Percentiles rank a stretch among this genome's conserved stretches.
phyloP scores from a whole-genome alignment of 768 basidiomycete species.

The Phallus indusiatus region DNA sequence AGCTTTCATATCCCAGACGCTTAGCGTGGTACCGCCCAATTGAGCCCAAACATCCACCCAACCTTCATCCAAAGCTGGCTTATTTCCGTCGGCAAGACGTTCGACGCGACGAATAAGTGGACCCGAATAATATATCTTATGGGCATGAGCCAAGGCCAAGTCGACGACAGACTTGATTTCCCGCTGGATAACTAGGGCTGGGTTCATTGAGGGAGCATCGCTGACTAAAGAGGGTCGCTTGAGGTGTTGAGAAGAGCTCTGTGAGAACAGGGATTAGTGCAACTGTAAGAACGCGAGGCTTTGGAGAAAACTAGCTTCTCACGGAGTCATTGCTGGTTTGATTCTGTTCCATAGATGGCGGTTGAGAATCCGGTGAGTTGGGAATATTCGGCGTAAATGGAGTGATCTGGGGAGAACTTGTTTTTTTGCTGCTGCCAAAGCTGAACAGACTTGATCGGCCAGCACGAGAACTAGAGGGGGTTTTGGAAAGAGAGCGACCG shows the following conservation, averaged over 20 bases:
- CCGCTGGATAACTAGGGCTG: conserved; percentile 41
- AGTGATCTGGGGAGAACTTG: background rate
- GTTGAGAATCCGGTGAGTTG: background rate
- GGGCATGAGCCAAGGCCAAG: conserved; percentile 65
- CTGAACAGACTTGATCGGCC: background rate
- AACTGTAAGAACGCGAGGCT: no score
- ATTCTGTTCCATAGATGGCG: background rate
- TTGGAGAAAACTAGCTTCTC: background rate
- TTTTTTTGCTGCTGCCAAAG: background rate
- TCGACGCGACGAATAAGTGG: conserved; percentile 71
- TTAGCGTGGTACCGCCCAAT: conserved; percentile 79
- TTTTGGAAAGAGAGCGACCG: background rate
- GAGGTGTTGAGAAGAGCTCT: background rate
- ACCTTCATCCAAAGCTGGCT: conserved; percentile 59
- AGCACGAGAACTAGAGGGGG: background rate
- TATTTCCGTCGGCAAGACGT: conserved; percentile 66
- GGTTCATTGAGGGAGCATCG: background rate
- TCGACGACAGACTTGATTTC: conserved; percentile 76
- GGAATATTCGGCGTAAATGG: background rate
- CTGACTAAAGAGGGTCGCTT: conserved; percentile 4
- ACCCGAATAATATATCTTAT: conserved; percentile 83
- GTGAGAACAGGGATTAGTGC: background rate
- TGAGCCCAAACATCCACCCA: conserved; percentile 89
- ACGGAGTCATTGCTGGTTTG: background rate
- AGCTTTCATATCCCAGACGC: conserved; percentile 86